A percentile compares a stretch with the other conserved stretches of the same genome.
Evolutionary conservation across 2,329 filamentous ascomycete species (phyloP).

Genomic region (Epichloe sylvatica): DNA sequence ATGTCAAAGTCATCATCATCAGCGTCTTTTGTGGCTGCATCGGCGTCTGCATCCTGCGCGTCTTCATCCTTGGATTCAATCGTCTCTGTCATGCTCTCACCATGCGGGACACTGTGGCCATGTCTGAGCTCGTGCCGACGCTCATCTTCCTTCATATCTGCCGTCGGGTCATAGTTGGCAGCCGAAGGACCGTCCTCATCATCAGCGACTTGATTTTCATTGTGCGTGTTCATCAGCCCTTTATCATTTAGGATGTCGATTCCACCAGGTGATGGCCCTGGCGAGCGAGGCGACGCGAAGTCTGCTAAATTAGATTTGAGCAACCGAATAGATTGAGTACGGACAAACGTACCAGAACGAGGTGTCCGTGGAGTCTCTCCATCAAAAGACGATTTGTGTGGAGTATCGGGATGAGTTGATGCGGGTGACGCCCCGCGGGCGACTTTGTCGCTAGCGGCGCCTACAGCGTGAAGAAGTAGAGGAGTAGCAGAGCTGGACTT

Average conservation of each 20-base stretch:
- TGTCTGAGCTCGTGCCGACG: slow-evolving; percentile 53
- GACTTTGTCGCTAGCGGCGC: slow-evolving; percentile 45
- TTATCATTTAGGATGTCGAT: slow-evolving; percentile 54
- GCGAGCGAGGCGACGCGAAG: slow-evolving; percentile 27
- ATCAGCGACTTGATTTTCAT: slow-evolving; percentile 20
- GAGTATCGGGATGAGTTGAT: slow-evolving; percentile 31
- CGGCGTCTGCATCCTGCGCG: neutral
- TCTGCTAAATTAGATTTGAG: slow-evolving; percentile 17
- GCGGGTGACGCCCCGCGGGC: slow-evolving; percentile 39
- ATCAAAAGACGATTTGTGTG: slow-evolving; percentile 17
- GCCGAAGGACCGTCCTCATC: slow-evolving; percentile 70
- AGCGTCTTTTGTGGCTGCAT: slow-evolving; percentile 36
- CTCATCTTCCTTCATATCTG: slow-evolving; percentile 77
- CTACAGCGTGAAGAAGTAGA: slow-evolving; percentile 60
- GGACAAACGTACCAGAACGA: slow-evolving; percentile 30
- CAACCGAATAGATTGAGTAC: neutral
- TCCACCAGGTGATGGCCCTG: slow-evolving; percentile 37
- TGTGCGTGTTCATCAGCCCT: slow-evolving; percentile 50
- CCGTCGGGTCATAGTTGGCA: slow-evolving; percentile 79
- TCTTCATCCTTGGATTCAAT: slow-evolving; percentile 1
- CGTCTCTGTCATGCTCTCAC: slow-evolving; percentile 18
- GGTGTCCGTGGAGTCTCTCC: slow-evolving; percentile 31
- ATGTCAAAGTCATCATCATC: slow-evolving; percentile 64
- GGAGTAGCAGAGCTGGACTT: slow-evolving; percentile 66
- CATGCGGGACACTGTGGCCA: slow-evolving; percentile 38